phyloP scores from a whole-genome alignment of 179 eudicot genomes.

The Beta macrorhiza region DNA sequence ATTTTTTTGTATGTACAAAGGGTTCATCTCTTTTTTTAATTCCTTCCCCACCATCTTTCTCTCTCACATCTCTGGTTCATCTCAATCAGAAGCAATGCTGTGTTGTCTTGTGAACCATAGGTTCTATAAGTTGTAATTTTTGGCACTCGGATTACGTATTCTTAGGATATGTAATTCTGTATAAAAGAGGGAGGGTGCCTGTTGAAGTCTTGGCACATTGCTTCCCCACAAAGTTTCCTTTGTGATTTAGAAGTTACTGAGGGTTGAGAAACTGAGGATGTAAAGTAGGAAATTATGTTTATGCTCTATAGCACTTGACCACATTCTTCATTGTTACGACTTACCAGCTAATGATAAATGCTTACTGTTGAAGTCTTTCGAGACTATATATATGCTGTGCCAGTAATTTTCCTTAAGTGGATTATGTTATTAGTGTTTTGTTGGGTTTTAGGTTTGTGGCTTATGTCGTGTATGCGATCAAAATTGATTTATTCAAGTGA shows the following conservation, averaged over 20 bases:
- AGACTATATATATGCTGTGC: too few species aligned
- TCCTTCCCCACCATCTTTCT: background rate
- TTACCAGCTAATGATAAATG: background rate
- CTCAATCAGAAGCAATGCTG: conserved; percentile 23
- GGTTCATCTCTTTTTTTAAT: background rate
- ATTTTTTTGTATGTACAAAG: conserved; percentile 35
- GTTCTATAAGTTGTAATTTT: conserved; percentile 8
- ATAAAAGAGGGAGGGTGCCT: conserved; percentile 22
- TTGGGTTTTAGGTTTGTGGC: too few species aligned
- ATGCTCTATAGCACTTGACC: conserved; percentile 11
- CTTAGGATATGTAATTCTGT: conserved; percentile 18
- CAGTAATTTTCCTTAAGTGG: too few species aligned
- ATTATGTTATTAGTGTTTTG: too few species aligned
- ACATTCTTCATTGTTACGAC: conserved; percentile 21
- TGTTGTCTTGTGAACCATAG: conserved; percentile 16
- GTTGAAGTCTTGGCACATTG: conserved; percentile 21
- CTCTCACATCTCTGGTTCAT: conserved; percentile 6
- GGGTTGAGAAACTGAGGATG: conserved; percentile 23
- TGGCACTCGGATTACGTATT: conserved; percentile 14
- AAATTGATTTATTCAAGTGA: too few species aligned
- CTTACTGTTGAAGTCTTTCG: background rate
- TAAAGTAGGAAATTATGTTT: conserved; percentile 4
- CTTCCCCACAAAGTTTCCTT: conserved; percentile 7
- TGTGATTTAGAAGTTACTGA: conserved; percentile 19
- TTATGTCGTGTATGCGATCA: too few species aligned